Percentiles rank a stretch among this genome's conserved stretches.
Evolutionary conservation across 441 rosid species (phyloP).

Genomic region (Kokia cookei): DNA sequence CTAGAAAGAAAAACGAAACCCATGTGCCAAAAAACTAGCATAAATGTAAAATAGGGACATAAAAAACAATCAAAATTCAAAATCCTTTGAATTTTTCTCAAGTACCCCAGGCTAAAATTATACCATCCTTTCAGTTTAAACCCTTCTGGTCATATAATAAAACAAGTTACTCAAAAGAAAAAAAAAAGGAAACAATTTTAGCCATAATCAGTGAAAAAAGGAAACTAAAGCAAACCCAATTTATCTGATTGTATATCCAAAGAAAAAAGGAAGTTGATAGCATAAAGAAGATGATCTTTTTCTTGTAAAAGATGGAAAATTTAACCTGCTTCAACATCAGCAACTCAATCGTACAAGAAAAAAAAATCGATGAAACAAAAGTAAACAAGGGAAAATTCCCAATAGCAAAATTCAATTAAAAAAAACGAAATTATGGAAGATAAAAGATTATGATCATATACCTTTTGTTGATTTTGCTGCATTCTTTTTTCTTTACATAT

Average conservation of each 20-base stretch:
- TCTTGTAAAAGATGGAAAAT: not conserved
- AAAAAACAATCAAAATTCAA: not conserved
- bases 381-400: not conserved
- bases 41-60: not conserved
- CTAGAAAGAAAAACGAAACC: not conserved
- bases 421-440: not conserved
- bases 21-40: conserved; percentile 4
- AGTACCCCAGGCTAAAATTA: not conserved
- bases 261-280: not conserved
- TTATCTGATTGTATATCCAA: not conserved
- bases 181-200: not conserved
- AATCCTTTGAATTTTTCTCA: not conserved
- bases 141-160: not conserved
- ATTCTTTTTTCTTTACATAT: not conserved
- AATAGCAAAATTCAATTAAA: not conserved
- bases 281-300: not conserved
- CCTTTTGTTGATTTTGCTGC: conserved; percentile 5
- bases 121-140: not conserved
- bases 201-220: not conserved
- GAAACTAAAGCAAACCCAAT: not conserved
- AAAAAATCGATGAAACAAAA: not conserved
- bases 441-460: conserved; percentile 12
- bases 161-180: not conserved
- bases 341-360: not conserved
- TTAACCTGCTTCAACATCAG: not conserved